Percentiles rank a stretch among this genome's conserved stretches.
Evolutionary conservation across 83 land plant genomes (phyloP).

Genomic region (Thuja plicata): DNA sequence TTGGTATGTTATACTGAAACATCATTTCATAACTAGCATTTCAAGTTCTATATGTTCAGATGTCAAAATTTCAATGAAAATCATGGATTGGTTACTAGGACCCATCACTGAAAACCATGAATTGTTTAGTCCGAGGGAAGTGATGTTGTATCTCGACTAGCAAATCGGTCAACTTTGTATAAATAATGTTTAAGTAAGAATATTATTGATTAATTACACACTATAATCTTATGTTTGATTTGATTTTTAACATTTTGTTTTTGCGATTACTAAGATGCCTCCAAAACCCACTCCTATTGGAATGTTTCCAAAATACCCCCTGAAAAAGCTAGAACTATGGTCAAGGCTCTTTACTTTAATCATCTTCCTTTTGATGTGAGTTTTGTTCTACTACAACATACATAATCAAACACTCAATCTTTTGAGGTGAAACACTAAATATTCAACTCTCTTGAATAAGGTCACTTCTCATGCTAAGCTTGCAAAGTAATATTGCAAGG

Average conservation of each 20-base stretch:
- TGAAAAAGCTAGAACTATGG: background rate
- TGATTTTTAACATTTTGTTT: background rate
- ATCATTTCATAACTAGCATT: too few species aligned
- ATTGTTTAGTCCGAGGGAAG: background rate
- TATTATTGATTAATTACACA: too few species aligned
- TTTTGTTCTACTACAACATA: too few species aligned
- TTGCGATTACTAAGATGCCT: background rate
- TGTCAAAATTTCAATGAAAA: background rate
- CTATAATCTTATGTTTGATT: background rate
- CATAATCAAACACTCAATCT: too few species aligned
- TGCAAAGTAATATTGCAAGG: too few species aligned
- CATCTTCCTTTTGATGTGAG: too few species aligned
- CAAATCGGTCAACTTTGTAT: background rate
- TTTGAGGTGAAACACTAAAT: too few species aligned
- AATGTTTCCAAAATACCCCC: background rate
- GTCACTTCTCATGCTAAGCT: too few species aligned
- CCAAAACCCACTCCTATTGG: background rate
- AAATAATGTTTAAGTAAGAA: background rate
- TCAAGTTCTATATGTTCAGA: too few species aligned
- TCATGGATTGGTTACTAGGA: background rate
- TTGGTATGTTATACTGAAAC: too few species aligned
- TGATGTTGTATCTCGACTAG: background rate
- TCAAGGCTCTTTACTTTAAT: too few species aligned
- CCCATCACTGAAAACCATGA: background rate
- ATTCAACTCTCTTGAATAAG: too few species aligned